A percentile compares a stretch with the other conserved stretches of the same genome.
Conservation (phyloP, 768 basidiomycete genomes). For the Amanita muscaria region DNA sequence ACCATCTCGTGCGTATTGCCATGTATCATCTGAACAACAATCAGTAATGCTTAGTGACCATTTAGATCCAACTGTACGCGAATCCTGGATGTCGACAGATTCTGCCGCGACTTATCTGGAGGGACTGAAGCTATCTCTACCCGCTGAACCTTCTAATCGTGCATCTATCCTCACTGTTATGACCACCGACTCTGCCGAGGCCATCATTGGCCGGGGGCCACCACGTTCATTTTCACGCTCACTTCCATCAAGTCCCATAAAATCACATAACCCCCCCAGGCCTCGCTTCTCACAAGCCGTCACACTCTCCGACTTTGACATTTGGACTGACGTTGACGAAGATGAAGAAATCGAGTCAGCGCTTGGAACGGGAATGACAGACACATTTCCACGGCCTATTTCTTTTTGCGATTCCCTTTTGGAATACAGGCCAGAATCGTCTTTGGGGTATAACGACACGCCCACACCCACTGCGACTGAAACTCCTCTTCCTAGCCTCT, state of each 20-base stretch:
- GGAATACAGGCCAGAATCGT: constrained; percentile 23
- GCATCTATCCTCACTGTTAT: constrained; percentile 45
- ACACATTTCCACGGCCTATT: constrained; percentile 34
- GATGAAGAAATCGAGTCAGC: constrained; percentile 17
- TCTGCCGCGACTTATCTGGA: constrained; percentile 32
- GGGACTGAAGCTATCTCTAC: constrained; percentile 29
- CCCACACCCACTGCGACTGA: constrained; percentile 5
- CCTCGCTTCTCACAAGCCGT: constrained; percentile 26
- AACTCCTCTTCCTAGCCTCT: constrained; percentile 7
- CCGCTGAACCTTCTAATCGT: constrained; percentile 26
- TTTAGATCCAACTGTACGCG: constrained; percentile 23
- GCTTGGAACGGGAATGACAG: constrained; percentile 14
- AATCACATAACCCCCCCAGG: constrained; percentile 2
- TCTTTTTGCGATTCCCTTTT: constrained; percentile 23
- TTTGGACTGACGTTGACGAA: constrained; percentile 29
- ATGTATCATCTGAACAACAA: not conserved
- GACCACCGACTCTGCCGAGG: constrained; percentile 51
- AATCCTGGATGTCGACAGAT: constrained; percentile 37
- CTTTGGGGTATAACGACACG: constrained; percentile 15
- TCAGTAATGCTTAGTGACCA: not conserved
- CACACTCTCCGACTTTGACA: constrained; percentile 34
- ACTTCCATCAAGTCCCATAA: constrained; percentile 5
- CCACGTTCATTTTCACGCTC: not conserved
- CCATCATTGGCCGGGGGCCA: constrained; percentile 42
- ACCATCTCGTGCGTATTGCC: not conserved